phyloP scores from a whole-genome alignment of 768 basidiomycete genomes.

The Cytidiella melzeri region DNA sequence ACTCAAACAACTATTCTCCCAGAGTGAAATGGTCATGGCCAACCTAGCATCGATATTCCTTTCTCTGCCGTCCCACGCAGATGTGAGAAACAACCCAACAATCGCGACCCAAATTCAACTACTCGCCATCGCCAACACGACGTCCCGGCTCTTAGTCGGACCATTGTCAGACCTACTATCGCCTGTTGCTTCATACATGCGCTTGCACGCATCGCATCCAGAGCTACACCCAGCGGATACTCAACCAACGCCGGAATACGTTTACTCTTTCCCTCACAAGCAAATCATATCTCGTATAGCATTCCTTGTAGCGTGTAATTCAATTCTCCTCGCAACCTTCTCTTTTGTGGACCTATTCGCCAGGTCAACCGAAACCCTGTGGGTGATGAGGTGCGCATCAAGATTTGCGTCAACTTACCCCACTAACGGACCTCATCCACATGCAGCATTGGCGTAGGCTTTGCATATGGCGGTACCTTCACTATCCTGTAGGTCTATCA shows the following conservation, averaged over 20 bases:
- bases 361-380: slow-evolving; percentile 46
- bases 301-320: slow-evolving; percentile 48
- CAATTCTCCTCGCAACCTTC: slow-evolving; percentile 46
- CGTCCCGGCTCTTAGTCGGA: slow-evolving; percentile 61
- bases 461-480: slow-evolving; percentile 65
- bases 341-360: slow-evolving; percentile 48
- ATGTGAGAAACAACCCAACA: slow-evolving; percentile 1
- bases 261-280: slow-evolving; percentile 35
- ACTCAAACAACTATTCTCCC: neutral
- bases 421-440: slow-evolving; percentile 10
- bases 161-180: slow-evolving; percentile 69
- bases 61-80: slow-evolving; percentile 27
- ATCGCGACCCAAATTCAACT: slow-evolving; percentile 61
- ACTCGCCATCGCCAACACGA: slow-evolving; percentile 65
- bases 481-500: slow-evolving; percentile 54
- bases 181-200: slow-evolving; percentile 44
- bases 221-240: neutral
- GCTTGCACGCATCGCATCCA: neutral
- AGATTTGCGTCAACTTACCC: no score
- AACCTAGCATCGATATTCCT: slow-evolving; percentile 75
- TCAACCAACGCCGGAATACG: slow-evolving; percentile 21
- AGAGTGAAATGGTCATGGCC: slow-evolving; percentile 81
- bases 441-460: slow-evolving; percentile 55
- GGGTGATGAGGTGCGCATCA: slow-evolving; percentile 72
- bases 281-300: slow-evolving; percentile 54